Evolutionary conservation across 148 eudicot species (phyloP), one percentile per base, ranked within the genome.

Genomic region (Drosera capensis): DNA sequence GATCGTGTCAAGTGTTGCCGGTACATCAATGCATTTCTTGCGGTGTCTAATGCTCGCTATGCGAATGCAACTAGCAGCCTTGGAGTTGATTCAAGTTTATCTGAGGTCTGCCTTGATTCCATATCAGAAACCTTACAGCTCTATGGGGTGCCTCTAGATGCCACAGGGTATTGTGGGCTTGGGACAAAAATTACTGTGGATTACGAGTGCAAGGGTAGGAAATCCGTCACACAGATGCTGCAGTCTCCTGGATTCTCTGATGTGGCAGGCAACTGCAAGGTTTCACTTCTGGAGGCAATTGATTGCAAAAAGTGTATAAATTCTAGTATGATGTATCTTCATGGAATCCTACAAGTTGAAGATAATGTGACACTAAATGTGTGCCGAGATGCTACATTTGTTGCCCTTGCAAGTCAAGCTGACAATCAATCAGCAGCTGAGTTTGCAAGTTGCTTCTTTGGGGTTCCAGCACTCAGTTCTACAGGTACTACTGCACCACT

Each of bases 381-480:
- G 46, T 90, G 99, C 48, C 68, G 99, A 51, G 99, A 85, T 81
- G 99, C 99, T 56, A 71, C 82, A 29, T 90, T 80, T 76, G 82
- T 57, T 29, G 61, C 95, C n/a, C 67, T 85, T 55, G 82, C 82
- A 20, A 90, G 95, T 62, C 86, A 63, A 54, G 72, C 71, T 43
- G 75, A 81, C 56, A 74, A 78, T 56, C 55, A 49, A 17, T 78
- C 94, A 15, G 71, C 73, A 55, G 57, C 76, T 40, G 68, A 69
- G 37, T 69, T 90, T 58, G 94, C 95, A 7, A 56, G 74, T 60
- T 90, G 99, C 70, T 90, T 75, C 63, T 41, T 41, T 41, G 23
- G 45, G 23, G 45, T 41, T 19, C 23, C 45, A 41, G 23, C 2
- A 4, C 8, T 41, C 11, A 19, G 21, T 18, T 43, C 56, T 46